phyloP scores from a whole-genome alignment of 164 flowering plant species.

The Kingdonia uniflora region DNA sequence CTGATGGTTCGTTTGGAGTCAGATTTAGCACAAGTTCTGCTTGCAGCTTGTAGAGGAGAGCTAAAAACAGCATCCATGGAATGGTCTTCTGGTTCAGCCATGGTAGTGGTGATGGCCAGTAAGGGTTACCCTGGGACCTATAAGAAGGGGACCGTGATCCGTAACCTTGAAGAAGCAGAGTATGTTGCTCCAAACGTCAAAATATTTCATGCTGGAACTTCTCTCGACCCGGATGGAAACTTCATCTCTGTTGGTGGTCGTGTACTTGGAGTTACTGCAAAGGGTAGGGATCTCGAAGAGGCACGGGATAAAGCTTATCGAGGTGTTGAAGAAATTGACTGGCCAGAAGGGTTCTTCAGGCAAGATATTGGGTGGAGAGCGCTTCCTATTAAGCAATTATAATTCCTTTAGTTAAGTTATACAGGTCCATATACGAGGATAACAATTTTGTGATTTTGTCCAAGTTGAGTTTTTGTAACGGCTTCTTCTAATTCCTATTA shows the following conservation, averaged over 20 bases:
- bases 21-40: slow-evolving; percentile 76
- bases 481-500: too few relatives aligned
- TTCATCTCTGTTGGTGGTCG: slow-evolving; percentile 74
- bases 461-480: too few relatives aligned
- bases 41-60: slow-evolving; percentile 81
- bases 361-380: slow-evolving; percentile 95
- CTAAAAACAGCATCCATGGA: slow-evolving; percentile 41
- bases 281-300: slow-evolving; percentile 55
- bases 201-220: slow-evolving; percentile 87
- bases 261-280: slow-evolving; percentile 84
- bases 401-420: too few relatives aligned
- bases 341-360: slow-evolving; percentile 82
- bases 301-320: slow-evolving; percentile 65
- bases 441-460: too few relatives aligned
- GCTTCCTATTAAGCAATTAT: slow-evolving; percentile 36
- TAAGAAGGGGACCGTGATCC: slow-evolving; percentile 58
- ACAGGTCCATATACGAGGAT: too few relatives aligned
- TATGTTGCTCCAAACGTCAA: slow-evolving; percentile 49
- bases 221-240: slow-evolving; percentile 51
- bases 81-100: slow-evolving; percentile 93
- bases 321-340: slow-evolving; percentile 60
- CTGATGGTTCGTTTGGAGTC: slow-evolving; percentile 90
- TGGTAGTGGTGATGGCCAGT: slow-evolving; percentile 98
- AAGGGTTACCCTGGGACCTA: slow-evolving; percentile 84
- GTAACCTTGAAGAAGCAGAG: slow-evolving; percentile 69